phyloP scores from a whole-genome alignment of 495 filamentous ascomycete species.

The Cryomyces minteri region DNA sequence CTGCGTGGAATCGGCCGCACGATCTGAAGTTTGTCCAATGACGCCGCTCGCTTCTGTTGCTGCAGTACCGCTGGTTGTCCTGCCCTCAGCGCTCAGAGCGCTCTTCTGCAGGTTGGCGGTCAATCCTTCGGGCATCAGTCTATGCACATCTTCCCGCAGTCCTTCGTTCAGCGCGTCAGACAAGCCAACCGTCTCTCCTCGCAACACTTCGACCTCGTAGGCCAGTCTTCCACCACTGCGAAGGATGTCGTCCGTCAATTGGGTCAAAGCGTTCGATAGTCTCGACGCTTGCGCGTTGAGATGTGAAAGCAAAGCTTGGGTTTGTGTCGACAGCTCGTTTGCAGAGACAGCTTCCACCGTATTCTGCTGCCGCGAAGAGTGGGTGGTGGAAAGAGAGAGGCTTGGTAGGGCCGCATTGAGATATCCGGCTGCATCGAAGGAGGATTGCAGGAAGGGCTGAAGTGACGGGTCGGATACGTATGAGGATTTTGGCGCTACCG shows the following conservation, averaged over 20 bases:
- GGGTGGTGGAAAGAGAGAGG: conserved; percentile 26
- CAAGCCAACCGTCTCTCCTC: conserved; percentile 64
- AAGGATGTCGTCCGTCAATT: conserved; percentile 86
- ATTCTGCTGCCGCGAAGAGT: conserved; percentile 11
- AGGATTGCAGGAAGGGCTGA: conserved; percentile 47
- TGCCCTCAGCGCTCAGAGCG: background rate
- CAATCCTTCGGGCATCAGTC: conserved; percentile 36
- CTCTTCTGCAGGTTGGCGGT: background rate
- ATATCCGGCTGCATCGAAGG: conserved; percentile 67
- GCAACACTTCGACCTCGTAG: conserved; percentile 86
- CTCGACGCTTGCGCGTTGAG: conserved; percentile 75
- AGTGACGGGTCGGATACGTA: conserved; percentile 43
- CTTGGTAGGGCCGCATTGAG: conserved; percentile 59
- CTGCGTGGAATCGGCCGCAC: conserved; percentile 22
- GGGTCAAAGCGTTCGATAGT: conserved; percentile 65
- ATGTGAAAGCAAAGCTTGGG: conserved; percentile 68
- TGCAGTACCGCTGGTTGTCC: background rate
- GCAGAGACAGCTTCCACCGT: conserved; percentile 38
- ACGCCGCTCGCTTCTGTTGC: background rate
- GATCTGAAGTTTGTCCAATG: background rate
- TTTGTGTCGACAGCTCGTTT: conserved; percentile 58
- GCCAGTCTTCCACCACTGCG: conserved; percentile 69
- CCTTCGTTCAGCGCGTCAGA: conserved; percentile 58
- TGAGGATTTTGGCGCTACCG: conserved; percentile 8
- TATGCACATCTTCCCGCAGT: conserved; percentile 45